Evolutionary conservation across 129 eudicot species (phyloP).

Genomic region (Oenanthe sinensis): DNA sequence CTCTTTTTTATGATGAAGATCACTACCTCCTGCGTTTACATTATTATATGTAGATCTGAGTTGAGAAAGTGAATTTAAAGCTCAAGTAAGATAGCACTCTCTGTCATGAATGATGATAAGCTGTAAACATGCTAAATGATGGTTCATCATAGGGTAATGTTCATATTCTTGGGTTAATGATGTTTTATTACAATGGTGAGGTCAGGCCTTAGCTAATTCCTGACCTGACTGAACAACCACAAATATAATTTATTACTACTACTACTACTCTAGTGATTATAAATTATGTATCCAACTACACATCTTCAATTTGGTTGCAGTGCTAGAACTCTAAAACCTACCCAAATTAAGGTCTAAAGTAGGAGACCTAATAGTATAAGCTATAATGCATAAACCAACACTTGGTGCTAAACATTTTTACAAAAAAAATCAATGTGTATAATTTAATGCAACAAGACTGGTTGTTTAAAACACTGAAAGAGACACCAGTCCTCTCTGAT

Average conservation of each 20-base stretch:
- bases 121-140: conserved; percentile 10
- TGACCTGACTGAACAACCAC: background rate
- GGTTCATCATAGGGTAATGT: background rate
- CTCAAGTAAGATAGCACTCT: conserved; percentile 15
- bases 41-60: conserved; percentile 11
- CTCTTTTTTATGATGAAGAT: conserved; percentile 4
- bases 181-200: background rate
- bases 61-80: conserved; percentile 11
- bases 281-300: background rate
- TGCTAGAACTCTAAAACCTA: background rate
- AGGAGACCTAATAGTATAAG: background rate
- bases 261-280: background rate
- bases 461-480: background rate
- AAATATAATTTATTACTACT: background rate
- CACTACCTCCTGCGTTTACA: conserved; percentile 17
- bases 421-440: background rate
- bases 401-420: background rate
- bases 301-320: background rate
- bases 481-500: background rate
- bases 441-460: background rate
- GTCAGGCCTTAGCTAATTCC: conserved; percentile 2
- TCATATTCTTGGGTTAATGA: background rate
- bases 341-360: background rate
- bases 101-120: conserved; percentile 14
- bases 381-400: background rate